These are phyloP conservation scores for Clitocybe nebularis DNA, from an alignment of 1,284 basidiomycete genomes.

Conservation along the genomic window DNA sequence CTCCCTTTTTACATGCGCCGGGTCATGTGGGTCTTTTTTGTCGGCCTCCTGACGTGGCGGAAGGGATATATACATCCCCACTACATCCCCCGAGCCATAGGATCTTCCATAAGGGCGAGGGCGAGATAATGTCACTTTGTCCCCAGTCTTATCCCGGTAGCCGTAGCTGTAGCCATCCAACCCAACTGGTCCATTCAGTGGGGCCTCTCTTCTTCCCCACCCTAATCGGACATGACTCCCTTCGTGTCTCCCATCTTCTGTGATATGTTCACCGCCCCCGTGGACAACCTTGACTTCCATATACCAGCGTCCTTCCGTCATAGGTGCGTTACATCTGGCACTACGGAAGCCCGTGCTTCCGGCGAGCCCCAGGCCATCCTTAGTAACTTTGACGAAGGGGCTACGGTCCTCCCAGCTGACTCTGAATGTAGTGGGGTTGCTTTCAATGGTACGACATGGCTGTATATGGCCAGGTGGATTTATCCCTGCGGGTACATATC, in stretches of 20 bases:
- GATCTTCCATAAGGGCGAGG: conserved; percentile 73
- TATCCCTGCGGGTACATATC: conserved; percentile 80
- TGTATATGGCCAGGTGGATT: conserved; percentile 53
- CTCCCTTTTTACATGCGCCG: conserved; percentile 76
- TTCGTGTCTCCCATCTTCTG: conserved; percentile 46
- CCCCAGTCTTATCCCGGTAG: conserved; percentile 86
- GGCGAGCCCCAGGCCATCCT: conserved; percentile 73
- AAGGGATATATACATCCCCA: conserved; percentile 92
- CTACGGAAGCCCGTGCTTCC: conserved; percentile 91
- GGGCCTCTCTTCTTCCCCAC: conserved; percentile 89
- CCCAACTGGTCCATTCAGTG: conserved; percentile 89
- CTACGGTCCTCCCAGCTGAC: conserved; percentile 89
- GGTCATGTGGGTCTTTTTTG: conserved; percentile 62
- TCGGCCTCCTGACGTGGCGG: conserved; percentile 61
- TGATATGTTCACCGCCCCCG: conserved; percentile 64
- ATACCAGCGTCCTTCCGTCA: conserved; percentile 92
- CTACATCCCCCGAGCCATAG: conserved; percentile 82
- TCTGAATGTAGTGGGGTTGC: conserved; percentile 59
- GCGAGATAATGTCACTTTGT: conserved; percentile 84
- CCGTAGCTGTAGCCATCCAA: conserved; percentile 94
- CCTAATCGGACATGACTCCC: conserved; percentile 89
- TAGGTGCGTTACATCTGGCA: conserved; percentile 84
- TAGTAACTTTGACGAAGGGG: conserved; percentile 74
- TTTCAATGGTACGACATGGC: conserved; percentile 78
- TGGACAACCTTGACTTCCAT: conserved; percentile 83